A percentile compares a stretch with the other conserved stretches of the same genome.
These are phyloP conservation scores for Cichorium intybus DNA, from an alignment of 140 eudicot species.

Conservation along the genomic window DNA sequence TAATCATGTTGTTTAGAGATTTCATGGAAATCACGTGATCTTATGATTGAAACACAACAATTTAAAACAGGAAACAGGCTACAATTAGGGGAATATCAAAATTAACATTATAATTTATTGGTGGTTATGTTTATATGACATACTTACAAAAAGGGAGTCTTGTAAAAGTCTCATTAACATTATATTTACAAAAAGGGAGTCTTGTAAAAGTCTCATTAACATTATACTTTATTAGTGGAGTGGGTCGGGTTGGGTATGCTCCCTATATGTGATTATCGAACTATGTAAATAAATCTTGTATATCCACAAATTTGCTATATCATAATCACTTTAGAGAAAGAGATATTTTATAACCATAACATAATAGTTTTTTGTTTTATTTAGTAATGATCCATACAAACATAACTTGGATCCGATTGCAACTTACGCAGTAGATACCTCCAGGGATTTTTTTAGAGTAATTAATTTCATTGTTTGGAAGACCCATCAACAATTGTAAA, in stretches of 20 bases:
- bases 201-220: too few relatives aligned
- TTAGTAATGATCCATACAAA: neutral
- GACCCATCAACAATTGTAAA: conserved; percentile 2
- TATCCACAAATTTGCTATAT: neutral
- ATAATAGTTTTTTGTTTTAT: neutral
- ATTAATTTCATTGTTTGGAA: neutral
- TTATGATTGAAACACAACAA: too few relatives aligned
- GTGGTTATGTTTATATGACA: too few relatives aligned
- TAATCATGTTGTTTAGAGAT: too few relatives aligned
- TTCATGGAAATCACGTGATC: too few relatives aligned
- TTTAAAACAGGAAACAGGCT: too few relatives aligned
- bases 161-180: too few relatives aligned
- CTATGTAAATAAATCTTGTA: neutral
- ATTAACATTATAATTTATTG: too few relatives aligned
- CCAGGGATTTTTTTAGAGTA: neutral
- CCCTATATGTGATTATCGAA: neutral
- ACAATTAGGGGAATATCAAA: too few relatives aligned
- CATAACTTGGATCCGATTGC: neutral
- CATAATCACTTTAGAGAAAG: neutral
- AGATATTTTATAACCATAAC: neutral
- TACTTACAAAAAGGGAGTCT: too few relatives aligned
- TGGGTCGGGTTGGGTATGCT: neutral
- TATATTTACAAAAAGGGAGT: too few relatives aligned
- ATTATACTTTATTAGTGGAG: too few relatives aligned
- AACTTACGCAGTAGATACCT: neutral